Evolutionary conservation across 345 rosid species (phyloP).

Genomic region (Salix caprea): DNA sequence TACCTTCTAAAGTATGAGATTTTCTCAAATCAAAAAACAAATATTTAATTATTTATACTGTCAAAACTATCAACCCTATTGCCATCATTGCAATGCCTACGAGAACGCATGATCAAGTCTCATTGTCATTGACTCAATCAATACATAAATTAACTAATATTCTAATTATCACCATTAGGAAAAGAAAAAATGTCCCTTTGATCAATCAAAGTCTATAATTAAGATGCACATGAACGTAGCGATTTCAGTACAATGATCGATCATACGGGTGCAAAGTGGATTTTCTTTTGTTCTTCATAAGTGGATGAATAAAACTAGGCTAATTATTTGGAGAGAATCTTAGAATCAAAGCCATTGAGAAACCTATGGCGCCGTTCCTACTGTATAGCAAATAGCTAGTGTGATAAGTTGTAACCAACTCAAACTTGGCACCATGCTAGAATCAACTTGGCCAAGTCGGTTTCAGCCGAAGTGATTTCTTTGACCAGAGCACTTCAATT

Average conservation of each 20-base stretch:
- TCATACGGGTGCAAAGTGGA: background rate
- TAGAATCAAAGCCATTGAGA: constrained; percentile 6
- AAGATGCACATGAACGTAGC: constrained; percentile 3
- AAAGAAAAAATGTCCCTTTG: background rate
- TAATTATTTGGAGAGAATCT: constrained; percentile 6
- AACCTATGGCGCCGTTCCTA: background rate
- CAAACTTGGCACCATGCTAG: no score
- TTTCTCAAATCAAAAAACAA: no score
- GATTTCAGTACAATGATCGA: background rate
- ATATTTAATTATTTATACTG: no score
- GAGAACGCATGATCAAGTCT: background rate
- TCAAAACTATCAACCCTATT: background rate
- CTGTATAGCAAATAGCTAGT: background rate
- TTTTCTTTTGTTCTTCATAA: background rate
- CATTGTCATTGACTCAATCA: constrained; percentile 7
- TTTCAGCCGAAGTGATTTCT: no score
- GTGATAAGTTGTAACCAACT: background rate
- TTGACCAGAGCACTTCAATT: no score
- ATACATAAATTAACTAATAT: background rate
- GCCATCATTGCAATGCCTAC: background rate
- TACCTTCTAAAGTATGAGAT: no score
- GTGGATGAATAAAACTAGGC: background rate
- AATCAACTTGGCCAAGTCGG: no score
- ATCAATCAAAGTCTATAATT: constrained; percentile 1
- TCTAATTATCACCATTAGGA: background rate